Evolutionary conservation across 2,329 filamentous ascomycete genomes (phyloP).

Genomic region (Hirsutella thompsonii): DNA sequence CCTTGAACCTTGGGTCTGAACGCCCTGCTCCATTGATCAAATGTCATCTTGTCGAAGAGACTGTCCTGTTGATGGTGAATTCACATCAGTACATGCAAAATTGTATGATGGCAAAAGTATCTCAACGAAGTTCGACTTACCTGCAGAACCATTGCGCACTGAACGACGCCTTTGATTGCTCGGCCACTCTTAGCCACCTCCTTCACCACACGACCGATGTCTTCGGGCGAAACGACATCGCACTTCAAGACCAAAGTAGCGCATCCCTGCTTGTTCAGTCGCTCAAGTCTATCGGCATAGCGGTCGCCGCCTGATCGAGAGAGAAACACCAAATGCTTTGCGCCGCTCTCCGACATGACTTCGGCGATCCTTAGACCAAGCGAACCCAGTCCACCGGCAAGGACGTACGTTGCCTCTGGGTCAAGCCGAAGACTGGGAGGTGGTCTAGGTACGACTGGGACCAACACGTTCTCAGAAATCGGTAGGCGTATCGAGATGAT

Average conservation of each 20-base stretch:
- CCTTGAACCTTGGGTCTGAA: constrained; percentile 18
- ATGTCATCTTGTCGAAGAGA: constrained; percentile 14
- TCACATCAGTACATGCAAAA: too few relatives aligned
- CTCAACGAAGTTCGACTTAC: background rate
- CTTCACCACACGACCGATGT: background rate
- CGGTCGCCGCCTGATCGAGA: constrained; percentile 11
- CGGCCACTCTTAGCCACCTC: background rate
- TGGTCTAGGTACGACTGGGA: background rate
- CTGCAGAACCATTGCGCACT: constrained; percentile 13
- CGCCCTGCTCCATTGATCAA: constrained; percentile 9
- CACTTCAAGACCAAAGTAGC: background rate
- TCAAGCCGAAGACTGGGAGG: constrained; percentile 2
- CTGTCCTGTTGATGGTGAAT: constrained; percentile 10
- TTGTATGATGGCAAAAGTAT: too few relatives aligned
- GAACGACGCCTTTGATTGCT: constrained; percentile 5
- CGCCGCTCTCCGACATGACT: constrained; percentile 13
- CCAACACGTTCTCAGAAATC: background rate
- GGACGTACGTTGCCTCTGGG: constrained; percentile 27
- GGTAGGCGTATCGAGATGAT: background rate
- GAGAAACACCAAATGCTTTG: constrained; percentile 13
- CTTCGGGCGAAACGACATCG: background rate
- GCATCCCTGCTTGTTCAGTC: background rate
- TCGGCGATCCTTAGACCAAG: constrained; percentile 31
- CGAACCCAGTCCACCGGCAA: constrained; percentile 36
- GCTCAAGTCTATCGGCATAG: background rate